Percentiles rank a stretch among this genome's conserved stretches.
Evolutionary conservation across 2,329 filamentous ascomycete species (phyloP).

Genomic region (Botrytis fabae): DNA sequence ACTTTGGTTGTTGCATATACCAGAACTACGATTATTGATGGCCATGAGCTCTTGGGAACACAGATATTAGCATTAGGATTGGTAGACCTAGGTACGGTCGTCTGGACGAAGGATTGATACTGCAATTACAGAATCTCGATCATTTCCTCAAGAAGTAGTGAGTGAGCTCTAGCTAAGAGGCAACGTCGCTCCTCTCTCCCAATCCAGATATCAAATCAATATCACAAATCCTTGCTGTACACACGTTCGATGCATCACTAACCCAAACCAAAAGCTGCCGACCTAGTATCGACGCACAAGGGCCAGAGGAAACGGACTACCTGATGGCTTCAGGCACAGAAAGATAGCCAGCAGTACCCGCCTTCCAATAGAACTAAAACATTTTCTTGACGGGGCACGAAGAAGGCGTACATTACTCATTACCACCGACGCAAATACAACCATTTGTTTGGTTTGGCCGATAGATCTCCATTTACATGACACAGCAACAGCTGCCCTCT

Average conservation of each 20-base stretch:
- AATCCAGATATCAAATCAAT: not conserved
- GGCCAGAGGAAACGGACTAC: not conserved
- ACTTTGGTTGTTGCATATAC: not conserved
- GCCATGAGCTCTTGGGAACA: not conserved
- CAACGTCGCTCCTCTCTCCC: not conserved
- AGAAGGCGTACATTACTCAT: not conserved
- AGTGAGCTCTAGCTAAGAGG: not conserved
- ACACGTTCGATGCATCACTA: not conserved
- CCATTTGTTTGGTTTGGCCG: not conserved
- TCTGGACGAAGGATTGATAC: not conserved
- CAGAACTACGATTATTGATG: not conserved
- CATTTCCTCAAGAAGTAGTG: too few species aligned
- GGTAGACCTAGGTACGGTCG: not conserved
- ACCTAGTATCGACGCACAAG: not conserved
- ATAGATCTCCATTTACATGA: slow-evolving; percentile 3
- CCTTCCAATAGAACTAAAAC: not conserved
- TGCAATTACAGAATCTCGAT: not conserved
- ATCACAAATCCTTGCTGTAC: slow-evolving; percentile 2
- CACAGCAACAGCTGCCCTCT: not conserved
- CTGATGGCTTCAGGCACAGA: not conserved
- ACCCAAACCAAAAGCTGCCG: not conserved
- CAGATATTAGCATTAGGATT: not conserved
- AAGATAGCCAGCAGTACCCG: not conserved
- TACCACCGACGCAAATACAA: not conserved
- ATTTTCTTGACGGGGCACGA: not conserved